Base-by-base conservation (phyloP, 768 basidiomycete species). In the Leccinum broughii region DNA sequence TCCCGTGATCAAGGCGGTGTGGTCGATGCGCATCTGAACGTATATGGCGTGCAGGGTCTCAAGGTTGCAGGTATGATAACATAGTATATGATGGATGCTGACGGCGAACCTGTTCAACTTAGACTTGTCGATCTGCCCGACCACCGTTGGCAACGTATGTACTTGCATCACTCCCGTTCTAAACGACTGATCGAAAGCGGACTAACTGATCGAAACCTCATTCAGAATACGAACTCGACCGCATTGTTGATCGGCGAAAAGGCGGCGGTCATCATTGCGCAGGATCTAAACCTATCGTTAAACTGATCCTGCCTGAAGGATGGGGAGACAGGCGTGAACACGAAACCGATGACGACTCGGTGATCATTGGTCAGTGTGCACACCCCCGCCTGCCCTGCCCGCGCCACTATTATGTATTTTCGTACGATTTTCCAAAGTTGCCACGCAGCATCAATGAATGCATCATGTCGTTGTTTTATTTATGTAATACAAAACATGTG, bases 1-100 rank as follows among this genome's bases (percentile, higher is more conserved):
- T 79, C 85, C 0, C 79, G 81, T 1, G 77, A 82, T 11, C 55
- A 79, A 32, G 80, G 80, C 2, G 89, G 88, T 4, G 88, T 90
- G 6, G 85, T 90, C 4, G 86, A 90, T 64, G 57, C 79, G 4
- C 74, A 74, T 30, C 68, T 89, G 51, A 86, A 85, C 58, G 87
- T 89, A 7, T 87, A 89, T 62, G 85, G 86, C 0, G 79, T 85
- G 1, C 58, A 77, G 58, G 77, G 79, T 24, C 74, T 90, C 51
- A 87, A 89, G 66, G 79, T 90, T 11, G 85, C 84, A 52, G 86
- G 83, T 83, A 58, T n/a, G 51, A 32, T 17, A 32, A 4, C n/a
- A 6, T 9, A 44, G 10, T 44, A 44, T 20, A 44, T 44, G n/a
- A 44, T 44, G n/a, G 4, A 44, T 44, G n/a, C 53, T 39, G 44